Percentiles rank a stretch among this genome's conserved stretches.
phyloP scores from a whole-genome alignment of 2,329 filamentous ascomycete species.

The Proliferodiscus dingleyae region DNA sequence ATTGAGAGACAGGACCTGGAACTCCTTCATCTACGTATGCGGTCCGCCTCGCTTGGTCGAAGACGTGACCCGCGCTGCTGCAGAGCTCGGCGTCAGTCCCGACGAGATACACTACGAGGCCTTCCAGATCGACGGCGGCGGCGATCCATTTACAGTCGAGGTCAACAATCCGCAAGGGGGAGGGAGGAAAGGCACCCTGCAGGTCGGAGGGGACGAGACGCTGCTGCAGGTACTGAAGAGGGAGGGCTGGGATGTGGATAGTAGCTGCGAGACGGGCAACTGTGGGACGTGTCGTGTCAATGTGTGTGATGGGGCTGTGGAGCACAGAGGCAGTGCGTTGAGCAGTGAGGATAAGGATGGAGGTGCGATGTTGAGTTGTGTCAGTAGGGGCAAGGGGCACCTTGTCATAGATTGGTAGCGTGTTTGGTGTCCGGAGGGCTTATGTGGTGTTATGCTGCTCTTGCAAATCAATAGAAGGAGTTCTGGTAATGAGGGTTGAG shows the following conservation, averaged over 20 bases:
- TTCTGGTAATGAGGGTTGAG: too few species aligned
- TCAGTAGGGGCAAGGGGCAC: conserved; percentile 4
- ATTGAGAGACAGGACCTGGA: conserved; percentile 43
- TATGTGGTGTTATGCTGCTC: too few species aligned
- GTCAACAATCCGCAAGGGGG: conserved; percentile 33
- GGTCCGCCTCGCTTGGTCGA: conserved; percentile 55
- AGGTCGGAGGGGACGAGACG: conserved; percentile 38
- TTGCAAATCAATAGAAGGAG: too few species aligned
- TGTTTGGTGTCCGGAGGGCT: too few species aligned
- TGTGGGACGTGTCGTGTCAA: conserved; percentile 40
- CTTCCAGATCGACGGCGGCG: conserved; percentile 48
- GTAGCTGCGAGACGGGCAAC: conserved; percentile 39
- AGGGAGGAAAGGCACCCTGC: conserved; percentile 35
- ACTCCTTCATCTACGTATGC: conserved; percentile 57
- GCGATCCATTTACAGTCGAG: conserved; percentile 56
- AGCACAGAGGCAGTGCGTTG: conserved; percentile 37
- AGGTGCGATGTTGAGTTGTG: conserved; percentile 20
- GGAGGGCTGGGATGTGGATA: conserved; percentile 37
- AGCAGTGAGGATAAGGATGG: conserved; percentile 32
- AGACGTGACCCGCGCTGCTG: conserved; percentile 40
- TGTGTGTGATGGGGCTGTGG: conserved; percentile 34
- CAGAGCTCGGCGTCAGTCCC: conserved; percentile 39
- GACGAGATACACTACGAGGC: conserved; percentile 57
- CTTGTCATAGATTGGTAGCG: background rate
- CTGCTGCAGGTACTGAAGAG: conserved; percentile 38